These are phyloP conservation scores for Anaeramoeba flamelloides DNA, from an alignment of 78 protist species.

Conservation along the genomic window DNA sequence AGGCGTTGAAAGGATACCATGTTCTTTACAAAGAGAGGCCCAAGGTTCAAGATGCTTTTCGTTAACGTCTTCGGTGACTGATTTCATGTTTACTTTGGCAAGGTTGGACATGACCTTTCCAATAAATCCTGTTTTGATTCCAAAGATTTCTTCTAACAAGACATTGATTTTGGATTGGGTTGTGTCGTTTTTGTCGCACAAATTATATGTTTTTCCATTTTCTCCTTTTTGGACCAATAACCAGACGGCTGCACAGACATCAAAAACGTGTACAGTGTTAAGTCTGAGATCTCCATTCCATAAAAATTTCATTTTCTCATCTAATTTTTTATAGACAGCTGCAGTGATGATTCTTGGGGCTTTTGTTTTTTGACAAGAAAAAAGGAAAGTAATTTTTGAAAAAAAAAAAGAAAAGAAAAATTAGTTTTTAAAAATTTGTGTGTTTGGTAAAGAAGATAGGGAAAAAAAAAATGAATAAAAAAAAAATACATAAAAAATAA, in stretches of 20 bases:
- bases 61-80: slow-evolving; percentile 48
- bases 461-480: too few relatives aligned
- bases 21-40: slow-evolving; percentile 52
- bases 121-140: slow-evolving; percentile 58
- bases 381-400: too few relatives aligned
- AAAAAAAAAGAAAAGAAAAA: too few relatives aligned
- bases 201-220: slow-evolving; percentile 42
- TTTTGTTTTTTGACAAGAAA: too few relatives aligned
- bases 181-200: slow-evolving; percentile 65
- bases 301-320: slow-evolving; percentile 69
- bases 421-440: too few relatives aligned
- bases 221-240: slow-evolving; percentile 24
- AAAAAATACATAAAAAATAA: too few relatives aligned
- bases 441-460: too few relatives aligned
- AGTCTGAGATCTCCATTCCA: slow-evolving; percentile 58
- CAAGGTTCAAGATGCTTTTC: slow-evolving; percentile 78
- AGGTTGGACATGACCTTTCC: slow-evolving; percentile 37
- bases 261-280: slow-evolving; percentile 80
- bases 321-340: slow-evolving; percentile 60
- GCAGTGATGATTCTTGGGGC: slow-evolving; percentile 71
- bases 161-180: slow-evolving; percentile 40
- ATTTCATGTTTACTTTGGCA: slow-evolving; percentile 52
- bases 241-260: slow-evolving; percentile 65
- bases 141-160: slow-evolving; percentile 50
- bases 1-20: slow-evolving; percentile 50